phyloP scores from a whole-genome alignment of 1,284 basidiomycete genomes.

The Ustilago curta region DNA sequence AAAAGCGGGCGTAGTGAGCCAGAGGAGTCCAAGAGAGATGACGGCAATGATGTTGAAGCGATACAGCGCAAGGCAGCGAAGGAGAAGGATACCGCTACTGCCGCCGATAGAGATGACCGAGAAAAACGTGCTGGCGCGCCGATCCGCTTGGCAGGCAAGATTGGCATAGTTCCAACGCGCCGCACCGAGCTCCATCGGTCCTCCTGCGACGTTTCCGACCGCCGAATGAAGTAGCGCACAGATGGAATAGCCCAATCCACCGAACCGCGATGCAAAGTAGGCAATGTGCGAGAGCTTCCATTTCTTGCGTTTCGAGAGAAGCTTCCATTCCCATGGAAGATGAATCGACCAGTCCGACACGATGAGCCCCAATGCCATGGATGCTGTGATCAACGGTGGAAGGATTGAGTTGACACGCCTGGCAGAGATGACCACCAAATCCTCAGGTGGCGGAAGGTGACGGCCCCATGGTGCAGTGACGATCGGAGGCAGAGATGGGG shows the following conservation, averaged over 20 bases:
- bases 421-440: conserved; percentile 45
- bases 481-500: conserved; percentile 23
- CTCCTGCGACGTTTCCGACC: conserved; percentile 39
- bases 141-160: conserved; percentile 41
- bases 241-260: conserved; percentile 40
- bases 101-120: conserved; percentile 46
- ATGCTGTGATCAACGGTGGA: conserved; percentile 40
- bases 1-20: conserved; percentile 44
- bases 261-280: conserved; percentile 50
- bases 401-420: conserved; percentile 42
- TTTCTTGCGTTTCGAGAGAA: conserved; percentile 35
- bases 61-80: conserved; percentile 46
- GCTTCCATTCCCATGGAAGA: conserved; percentile 50
- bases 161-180: conserved; percentile 48
- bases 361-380: conserved; percentile 45
- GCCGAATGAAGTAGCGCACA: conserved; percentile 35
- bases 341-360: conserved; percentile 51
- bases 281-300: conserved; percentile 57
- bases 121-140: conserved; percentile 40
- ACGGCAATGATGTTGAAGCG: conserved; percentile 44
- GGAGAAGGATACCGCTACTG: conserved; percentile 46
- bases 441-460: conserved; percentile 18
- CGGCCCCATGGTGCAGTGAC: conserved; percentile 14
- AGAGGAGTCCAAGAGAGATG: conserved; percentile 35
- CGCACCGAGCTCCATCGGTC: conserved; percentile 27